A percentile compares a stretch with the other conserved stretches of the same genome.
Conservation (phyloP, 192 early-diverging fungal genomes). For the Coemansia sp. region DNA sequence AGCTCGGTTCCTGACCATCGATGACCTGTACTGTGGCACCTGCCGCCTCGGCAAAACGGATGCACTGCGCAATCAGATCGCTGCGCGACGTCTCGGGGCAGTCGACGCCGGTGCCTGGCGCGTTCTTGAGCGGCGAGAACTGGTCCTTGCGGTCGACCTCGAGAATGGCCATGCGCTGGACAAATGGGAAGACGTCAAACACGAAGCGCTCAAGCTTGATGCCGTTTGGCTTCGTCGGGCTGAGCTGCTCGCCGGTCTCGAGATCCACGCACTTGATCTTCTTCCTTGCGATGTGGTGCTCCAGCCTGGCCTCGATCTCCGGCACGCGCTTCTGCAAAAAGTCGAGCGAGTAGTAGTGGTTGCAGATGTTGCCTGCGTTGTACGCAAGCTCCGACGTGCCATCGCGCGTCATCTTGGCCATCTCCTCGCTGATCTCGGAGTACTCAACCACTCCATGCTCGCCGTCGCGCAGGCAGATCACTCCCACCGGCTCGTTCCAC, state of each 20-base stretch:
- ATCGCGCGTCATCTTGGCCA: conserved; percentile 67
- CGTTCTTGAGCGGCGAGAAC: conserved; percentile 98
- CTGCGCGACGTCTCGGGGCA: conserved; percentile 90
- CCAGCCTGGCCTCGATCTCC: conserved; percentile 76
- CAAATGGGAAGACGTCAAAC: conserved; percentile 97
- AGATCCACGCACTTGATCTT: conserved; percentile 93
- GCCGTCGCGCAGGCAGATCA: conserved; percentile 86
- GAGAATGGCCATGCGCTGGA: conserved; percentile 84
- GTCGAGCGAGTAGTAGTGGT: conserved; percentile 94
- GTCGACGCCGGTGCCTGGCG: conserved; percentile 82
- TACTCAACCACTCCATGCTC: conserved; percentile 93
- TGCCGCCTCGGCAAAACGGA: conserved; percentile 81
- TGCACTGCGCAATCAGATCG: conserved; percentile 85
- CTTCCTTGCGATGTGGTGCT: conserved; percentile 97
- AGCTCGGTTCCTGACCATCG: conserved; percentile 46
- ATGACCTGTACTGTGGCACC: conserved; percentile 75
- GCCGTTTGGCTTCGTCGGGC: conserved; percentile 83
- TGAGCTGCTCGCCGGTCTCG: conserved; percentile 66
- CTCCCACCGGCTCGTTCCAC: conserved; percentile 91
- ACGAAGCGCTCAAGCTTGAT: conserved; percentile 99
- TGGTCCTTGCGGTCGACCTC: conserved; percentile 92
- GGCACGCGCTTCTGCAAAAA: conserved; percentile 83
- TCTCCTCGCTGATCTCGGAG: conserved; percentile 82
- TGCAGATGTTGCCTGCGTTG: conserved; percentile 96
- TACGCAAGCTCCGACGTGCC: conserved; percentile 67